Percentiles rank a stretch among this genome's conserved stretches.
Evolutionary conservation across 768 basidiomycete species (phyloP).

Genomic region (Tephrocybe sp.): DNA sequence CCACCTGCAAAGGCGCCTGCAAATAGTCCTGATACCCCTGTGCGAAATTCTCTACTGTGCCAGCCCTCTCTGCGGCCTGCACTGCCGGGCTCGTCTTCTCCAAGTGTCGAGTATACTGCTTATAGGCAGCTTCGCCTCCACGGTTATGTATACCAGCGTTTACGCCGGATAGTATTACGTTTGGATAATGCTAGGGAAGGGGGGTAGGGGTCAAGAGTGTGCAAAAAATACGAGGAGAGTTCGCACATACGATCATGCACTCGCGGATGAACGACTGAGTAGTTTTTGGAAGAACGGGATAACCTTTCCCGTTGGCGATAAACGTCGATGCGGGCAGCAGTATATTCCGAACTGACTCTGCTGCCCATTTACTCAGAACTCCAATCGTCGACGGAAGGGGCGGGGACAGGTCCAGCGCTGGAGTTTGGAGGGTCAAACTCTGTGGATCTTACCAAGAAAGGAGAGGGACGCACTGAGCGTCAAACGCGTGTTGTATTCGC

Average conservation of each 20-base stretch:
- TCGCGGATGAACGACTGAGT: constrained; percentile 90
- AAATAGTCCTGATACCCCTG: constrained; percentile 94
- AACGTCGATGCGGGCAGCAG: constrained; percentile 90
- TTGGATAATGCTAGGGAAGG: constrained; percentile 93
- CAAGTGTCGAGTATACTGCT: constrained; percentile 83
- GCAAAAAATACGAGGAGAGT: constrained; percentile 17
- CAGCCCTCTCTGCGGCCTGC: constrained; percentile 60
- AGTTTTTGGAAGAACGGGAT: constrained; percentile 93
- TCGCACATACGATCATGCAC: constrained; percentile 72
- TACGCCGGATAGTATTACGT: constrained; percentile 77
- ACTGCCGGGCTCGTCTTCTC: constrained; percentile 75
- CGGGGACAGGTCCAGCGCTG: constrained; percentile 90
- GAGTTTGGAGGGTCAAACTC: constrained; percentile 4
- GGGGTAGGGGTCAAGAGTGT: too few species aligned
- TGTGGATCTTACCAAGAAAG: background rate
- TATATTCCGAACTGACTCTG: constrained; percentile 89
- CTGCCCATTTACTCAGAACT: constrained; percentile 84
- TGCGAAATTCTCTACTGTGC: constrained; percentile 87
- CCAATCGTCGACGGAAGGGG: constrained; percentile 79
- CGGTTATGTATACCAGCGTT: constrained; percentile 62
- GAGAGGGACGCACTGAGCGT: constrained; percentile 57
- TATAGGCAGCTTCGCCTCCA: constrained; percentile 86
- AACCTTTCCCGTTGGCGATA: constrained; percentile 94
- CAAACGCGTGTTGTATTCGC: constrained; percentile 76
- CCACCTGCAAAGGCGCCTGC: constrained; percentile 90